Evolutionary conservation across 345 rosid species (phyloP), one percentile per base, ranked within the genome.

Genomic region (Draba incana): DNA sequence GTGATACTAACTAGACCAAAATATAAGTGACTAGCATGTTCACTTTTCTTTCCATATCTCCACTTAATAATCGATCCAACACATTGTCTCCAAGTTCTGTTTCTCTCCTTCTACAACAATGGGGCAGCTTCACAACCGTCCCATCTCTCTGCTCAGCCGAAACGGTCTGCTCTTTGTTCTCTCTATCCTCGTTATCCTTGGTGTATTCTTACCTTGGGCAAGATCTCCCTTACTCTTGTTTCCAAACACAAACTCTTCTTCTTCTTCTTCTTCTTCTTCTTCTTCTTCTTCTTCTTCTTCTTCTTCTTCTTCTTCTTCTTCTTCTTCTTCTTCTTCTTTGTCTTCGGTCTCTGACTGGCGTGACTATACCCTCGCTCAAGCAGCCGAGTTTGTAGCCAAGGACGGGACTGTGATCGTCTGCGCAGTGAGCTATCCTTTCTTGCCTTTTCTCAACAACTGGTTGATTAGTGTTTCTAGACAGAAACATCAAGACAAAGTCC

Each of bases 361-460:
- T 4, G 78, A 71, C 59, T 93, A 93, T 83, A 76, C 94, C 6
- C 74, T 92, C 43, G 71, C 84, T 45, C 75, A 83, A 53, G 98
- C 97, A 3, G 86, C 70, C 14, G 78, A 90, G 48, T 88, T 90
- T 58, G 96, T 83, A 12, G 93, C 97, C 53, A 80, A 79, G 80
- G 81, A 91, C 58, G 81, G 82, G 27, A 85, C 96, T 20, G 79
- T 86, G 50, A 88, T 88, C 52, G 88, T 88, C 15, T 88, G 96
- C 30, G 90, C 93, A 2, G 93, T 88, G 42, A 88, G 92, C 65
- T 74, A 80, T 65, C 86, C 98, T 41, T 88, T 88, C 77, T 60
- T 85, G 80, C 93, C 93, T 23, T 88, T 92, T 74, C 80, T 87
- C 23, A 85, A 68, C 54, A 88, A 88, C 77, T 92, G 98, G 98